These are phyloP conservation scores for Aureobasidium zeae DNA, from an alignment of 2,329 filamentous ascomycete species.

Conservation along the genomic window DNA sequence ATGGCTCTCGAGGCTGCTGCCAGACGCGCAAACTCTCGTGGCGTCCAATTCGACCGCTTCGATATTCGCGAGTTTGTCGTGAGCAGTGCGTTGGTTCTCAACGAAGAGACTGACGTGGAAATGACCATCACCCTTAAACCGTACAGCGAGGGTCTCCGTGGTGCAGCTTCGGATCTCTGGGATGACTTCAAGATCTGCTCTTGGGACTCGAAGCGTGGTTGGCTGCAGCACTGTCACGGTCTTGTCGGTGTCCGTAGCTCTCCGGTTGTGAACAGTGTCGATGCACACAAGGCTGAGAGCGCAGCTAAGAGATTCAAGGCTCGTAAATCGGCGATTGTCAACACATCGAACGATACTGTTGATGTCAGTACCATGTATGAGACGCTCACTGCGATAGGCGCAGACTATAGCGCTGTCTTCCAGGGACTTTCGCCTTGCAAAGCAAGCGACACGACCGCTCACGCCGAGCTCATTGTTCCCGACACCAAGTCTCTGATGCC, in stretches of 20 bases:
- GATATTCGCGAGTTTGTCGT: conserved; percentile 8
- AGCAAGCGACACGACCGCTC: not conserved
- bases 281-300: conserved; percentile 6
- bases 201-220: conserved; percentile 7
- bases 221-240: conserved; percentile 9
- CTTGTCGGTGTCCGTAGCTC: conserved; percentile 6
- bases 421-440: not conserved
- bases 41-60: conserved; percentile 6
- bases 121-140: conserved; percentile 8
- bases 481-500: conserved; percentile 9
- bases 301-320: not conserved
- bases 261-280: not conserved
- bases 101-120: conserved; percentile 8
- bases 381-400: conserved; percentile 3
- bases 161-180: conserved; percentile 6
- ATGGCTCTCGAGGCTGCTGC: conserved; percentile 20
- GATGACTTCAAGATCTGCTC: conserved; percentile 11
- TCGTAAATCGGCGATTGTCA: not conserved
- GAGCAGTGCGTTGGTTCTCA: conserved; percentile 5
- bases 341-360: not conserved
- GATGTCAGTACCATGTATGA: not conserved
- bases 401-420: conserved; percentile 4
- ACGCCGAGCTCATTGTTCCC: conserved; percentile 5
- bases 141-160: conserved; percentile 3
- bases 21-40: conserved; percentile 1